Evolutionary conservation across 208 protist species (phyloP).

Genomic region (Angomonas ambiguus): DNA sequence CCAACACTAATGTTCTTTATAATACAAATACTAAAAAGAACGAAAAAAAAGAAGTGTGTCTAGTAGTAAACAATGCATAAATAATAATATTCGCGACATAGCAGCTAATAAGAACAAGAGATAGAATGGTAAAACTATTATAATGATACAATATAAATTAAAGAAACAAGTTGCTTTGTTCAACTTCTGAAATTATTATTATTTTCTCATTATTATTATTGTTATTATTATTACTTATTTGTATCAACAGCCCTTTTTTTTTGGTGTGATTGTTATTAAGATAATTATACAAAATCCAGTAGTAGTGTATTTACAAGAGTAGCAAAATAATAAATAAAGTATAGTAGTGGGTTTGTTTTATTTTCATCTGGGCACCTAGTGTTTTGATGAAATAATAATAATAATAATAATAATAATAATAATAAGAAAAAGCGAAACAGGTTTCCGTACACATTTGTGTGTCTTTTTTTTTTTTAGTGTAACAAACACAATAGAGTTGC

Average conservation of each 20-base stretch:
- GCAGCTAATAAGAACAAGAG: slow-evolving; percentile 3
- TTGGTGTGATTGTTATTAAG: neutral
- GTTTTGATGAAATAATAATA: too few species aligned
- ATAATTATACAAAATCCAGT: too few species aligned
- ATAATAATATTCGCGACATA: neutral
- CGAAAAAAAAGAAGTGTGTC: neutral
- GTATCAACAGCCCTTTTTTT: neutral
- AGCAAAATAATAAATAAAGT: neutral
- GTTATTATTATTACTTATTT: neutral
- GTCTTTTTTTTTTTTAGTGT: too few species aligned
- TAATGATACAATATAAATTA: neutral
- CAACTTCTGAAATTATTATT: neutral
- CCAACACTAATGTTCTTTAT: neutral
- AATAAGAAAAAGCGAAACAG: too few species aligned
- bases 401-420: too few species aligned
- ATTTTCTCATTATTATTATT: slow-evolving; percentile 4
- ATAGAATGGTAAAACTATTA: neutral
- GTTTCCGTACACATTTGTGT: too few species aligned
- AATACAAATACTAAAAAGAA: slow-evolving; percentile 3
- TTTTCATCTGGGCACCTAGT: too few species aligned
- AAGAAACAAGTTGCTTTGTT: neutral
- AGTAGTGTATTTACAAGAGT: too few species aligned
- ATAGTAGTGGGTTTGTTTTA: neutral
- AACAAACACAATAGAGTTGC: too few species aligned
- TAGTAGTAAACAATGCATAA: neutral